These are phyloP conservation scores for Lachancea nothofagi DNA, from an alignment of 805 yeast species.

Conservation along the genomic window DNA sequence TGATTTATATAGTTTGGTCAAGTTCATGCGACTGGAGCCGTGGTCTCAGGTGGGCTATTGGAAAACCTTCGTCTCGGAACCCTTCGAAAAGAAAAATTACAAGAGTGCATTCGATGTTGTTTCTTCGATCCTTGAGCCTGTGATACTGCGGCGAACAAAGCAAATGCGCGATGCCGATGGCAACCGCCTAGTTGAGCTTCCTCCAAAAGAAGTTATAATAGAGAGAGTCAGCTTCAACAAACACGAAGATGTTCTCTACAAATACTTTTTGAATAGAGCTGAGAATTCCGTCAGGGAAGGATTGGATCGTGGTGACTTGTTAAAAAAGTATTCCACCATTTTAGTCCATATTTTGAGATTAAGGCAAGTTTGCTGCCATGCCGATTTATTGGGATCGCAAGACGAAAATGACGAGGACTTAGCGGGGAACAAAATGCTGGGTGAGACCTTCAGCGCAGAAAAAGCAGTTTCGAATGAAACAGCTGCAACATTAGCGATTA, in stretches of 20 bases:
- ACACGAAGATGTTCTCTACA: conserved; percentile 60
- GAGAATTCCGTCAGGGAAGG: conserved; percentile 55
- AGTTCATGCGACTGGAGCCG: conserved; percentile 75
- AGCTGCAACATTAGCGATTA: conserved; percentile 1
- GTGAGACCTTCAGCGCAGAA: conserved; percentile 3
- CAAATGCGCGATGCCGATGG: conserved; percentile 75
- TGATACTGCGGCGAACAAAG: conserved; percentile 79
- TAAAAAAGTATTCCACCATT: conserved; percentile 70
- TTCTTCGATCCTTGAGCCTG: conserved; percentile 79
- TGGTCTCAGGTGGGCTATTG: conserved; percentile 84
- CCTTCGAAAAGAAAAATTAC: conserved; percentile 70
- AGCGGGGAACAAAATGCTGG: conserved; percentile 3
- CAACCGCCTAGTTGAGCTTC: conserved; percentile 64
- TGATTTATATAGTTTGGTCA: conserved; percentile 73
- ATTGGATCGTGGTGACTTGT: conserved; percentile 57
- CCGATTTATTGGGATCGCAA: conserved; percentile 49
- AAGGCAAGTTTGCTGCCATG: conserved; percentile 86
- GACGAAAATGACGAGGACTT: conserved; percentile 50
- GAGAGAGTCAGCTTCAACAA: conserved; percentile 63
- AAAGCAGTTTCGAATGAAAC: conserved; percentile 4
- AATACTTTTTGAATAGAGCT: conserved; percentile 63
- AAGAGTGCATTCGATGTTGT: conserved; percentile 74
- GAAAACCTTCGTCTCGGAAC: conserved; percentile 78
- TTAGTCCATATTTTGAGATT: conserved; percentile 76
- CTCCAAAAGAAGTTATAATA: conserved; percentile 65